Percentiles rank a stretch among this genome's conserved stretches.
Conservation (phyloP, 2,329 filamentous ascomycete species). For the Aspergillus transmontanensis region DNA sequence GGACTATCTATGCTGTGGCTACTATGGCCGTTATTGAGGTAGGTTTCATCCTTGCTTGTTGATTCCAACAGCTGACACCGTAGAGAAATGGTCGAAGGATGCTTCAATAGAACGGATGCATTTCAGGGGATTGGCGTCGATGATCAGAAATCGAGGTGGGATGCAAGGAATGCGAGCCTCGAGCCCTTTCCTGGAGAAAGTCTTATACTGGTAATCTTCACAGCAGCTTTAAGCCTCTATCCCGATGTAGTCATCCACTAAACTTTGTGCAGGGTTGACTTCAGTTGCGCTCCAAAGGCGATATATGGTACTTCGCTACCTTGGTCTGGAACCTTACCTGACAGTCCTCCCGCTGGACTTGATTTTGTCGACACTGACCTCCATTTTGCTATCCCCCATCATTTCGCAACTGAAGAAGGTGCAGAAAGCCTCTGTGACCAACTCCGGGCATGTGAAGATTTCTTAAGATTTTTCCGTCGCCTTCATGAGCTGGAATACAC, state of each 20-base stretch:
- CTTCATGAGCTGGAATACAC: conserved; percentile 28
- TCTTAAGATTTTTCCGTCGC: conserved; percentile 32
- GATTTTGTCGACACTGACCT: conserved; percentile 28
- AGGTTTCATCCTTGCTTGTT: conserved; percentile 5
- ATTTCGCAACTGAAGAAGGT: conserved; percentile 13
- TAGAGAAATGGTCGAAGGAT: conserved; percentile 39
- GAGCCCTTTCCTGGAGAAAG: conserved; percentile 32
- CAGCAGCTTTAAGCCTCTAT: background rate
- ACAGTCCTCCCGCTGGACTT: conserved; percentile 23
- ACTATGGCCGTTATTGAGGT: conserved; percentile 39
- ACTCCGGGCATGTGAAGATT: conserved; percentile 33
- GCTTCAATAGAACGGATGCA: conserved; percentile 33
- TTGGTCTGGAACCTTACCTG: conserved; percentile 32
- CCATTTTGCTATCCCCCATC: conserved; percentile 20
- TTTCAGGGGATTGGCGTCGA: conserved; percentile 30
- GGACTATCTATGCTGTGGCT: conserved; percentile 35
- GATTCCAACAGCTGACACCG: conserved; percentile 14
- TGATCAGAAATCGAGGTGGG: conserved; percentile 32
- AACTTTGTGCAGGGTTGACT: conserved; percentile 31
- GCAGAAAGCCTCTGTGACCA: conserved; percentile 24
- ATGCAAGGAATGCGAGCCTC: conserved; percentile 32
- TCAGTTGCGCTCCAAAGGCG: conserved; percentile 34
- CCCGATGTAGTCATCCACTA: background rate
- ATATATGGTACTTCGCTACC: conserved; percentile 32
- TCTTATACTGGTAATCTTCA: conserved; percentile 33